These are phyloP conservation scores for Scheffersomyces titani DNA, from an alignment of 1,139 yeast genomes.

Conservation along the genomic window DNA sequence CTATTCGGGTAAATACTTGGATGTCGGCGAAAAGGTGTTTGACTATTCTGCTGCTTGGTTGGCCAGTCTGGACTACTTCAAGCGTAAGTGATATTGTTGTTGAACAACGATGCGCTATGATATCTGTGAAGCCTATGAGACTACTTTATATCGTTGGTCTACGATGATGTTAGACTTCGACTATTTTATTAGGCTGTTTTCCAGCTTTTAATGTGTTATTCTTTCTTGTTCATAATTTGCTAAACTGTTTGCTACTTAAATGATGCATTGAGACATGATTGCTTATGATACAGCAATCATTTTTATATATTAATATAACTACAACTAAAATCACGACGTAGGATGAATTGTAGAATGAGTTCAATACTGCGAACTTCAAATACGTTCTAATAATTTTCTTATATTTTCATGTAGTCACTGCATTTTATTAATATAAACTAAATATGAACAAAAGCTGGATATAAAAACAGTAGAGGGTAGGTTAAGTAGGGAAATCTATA, in stretches of 20 bases:
- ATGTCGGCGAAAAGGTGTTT: slow-evolving; percentile 80
- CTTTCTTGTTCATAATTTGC: background rate
- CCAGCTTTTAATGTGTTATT: background rate
- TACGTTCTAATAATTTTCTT: background rate
- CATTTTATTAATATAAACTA: background rate
- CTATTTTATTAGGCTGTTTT: too few relatives aligned
- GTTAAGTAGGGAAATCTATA: background rate
- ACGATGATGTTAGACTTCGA: background rate
- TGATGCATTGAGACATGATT: background rate
- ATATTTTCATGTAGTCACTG: background rate
- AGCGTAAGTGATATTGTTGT: slow-evolving; percentile 40
- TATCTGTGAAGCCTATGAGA: background rate
- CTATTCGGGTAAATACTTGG: slow-evolving; percentile 68
- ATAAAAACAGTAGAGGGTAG: background rate
- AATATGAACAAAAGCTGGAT: background rate
- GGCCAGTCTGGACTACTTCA: slow-evolving; percentile 74
- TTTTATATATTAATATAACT: too few relatives aligned
- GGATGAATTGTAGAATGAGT: background rate
- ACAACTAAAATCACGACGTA: background rate
- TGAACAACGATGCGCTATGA: background rate
- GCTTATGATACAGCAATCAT: background rate
- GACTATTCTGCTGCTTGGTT: slow-evolving; percentile 74
- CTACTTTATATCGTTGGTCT: background rate
- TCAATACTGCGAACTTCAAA: background rate
- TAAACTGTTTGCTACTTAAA: background rate